Conservation (phyloP, 441 rosid species). For the Mallotus repandus region DNA sequence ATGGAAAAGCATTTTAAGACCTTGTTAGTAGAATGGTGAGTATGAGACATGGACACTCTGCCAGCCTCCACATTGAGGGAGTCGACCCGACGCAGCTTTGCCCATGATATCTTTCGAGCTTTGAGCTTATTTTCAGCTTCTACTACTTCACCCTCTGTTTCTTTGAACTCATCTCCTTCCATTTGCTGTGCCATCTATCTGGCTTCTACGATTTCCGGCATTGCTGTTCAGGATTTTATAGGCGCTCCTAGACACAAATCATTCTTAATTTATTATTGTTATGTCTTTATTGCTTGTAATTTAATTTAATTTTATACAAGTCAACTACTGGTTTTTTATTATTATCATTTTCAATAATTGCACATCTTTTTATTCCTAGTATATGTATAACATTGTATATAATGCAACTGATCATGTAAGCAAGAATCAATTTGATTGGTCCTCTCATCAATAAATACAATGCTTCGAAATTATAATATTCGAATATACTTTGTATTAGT, state of each 20-base stretch:
- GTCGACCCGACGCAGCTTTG: constrained; percentile 53
- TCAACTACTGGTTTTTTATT: too few species aligned
- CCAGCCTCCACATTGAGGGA: constrained; percentile 69
- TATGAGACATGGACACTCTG: constrained; percentile 27
- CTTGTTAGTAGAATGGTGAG: constrained; percentile 35
- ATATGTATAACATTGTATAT: too few species aligned
- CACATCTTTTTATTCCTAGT: too few species aligned
- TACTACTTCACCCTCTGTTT: neutral
- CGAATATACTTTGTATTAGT: too few species aligned
- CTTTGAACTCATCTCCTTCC: neutral
- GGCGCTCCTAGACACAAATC: neutral
- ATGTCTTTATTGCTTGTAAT: too few species aligned
- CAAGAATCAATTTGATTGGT: too few species aligned
- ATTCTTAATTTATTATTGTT: too few species aligned
- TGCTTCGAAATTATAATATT: too few species aligned
- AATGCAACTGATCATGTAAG: too few species aligned
- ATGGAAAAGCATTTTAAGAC: neutral
- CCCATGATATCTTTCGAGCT: constrained; percentile 58
- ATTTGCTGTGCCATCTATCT: neutral
- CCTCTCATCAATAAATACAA: too few species aligned
- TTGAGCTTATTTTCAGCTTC: constrained; percentile 26
- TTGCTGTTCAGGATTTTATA: neutral
- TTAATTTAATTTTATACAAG: too few species aligned
- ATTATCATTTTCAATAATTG: neutral
- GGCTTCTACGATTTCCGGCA: neutral